Percentiles rank a stretch among this genome's conserved stretches.
Evolutionary conservation across 1,139 yeast genomes (phyloP).

Genomic region (Geotrichum bryndzae): DNA sequence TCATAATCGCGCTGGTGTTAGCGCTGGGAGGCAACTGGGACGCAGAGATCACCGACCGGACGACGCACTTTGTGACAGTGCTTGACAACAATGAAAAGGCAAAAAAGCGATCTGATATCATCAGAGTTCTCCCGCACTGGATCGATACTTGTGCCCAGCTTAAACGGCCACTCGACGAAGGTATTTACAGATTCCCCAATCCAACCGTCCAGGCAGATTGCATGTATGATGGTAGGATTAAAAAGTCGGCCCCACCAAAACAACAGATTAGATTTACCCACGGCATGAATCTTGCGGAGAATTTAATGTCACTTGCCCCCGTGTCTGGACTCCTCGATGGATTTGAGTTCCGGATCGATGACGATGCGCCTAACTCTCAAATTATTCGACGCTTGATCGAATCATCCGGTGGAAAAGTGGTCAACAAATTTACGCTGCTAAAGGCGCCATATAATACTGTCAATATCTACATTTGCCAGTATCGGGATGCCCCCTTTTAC

Average conservation of each 20-base stretch:
- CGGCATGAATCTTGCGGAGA: neutral
- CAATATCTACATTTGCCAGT: conserved; percentile 63
- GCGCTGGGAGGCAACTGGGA: conserved; percentile 70
- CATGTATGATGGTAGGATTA: conserved; percentile 4
- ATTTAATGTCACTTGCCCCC: neutral
- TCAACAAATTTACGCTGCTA: conserved; percentile 24
- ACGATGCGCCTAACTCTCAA: conserved; percentile 21
- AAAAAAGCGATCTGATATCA: conserved; percentile 31
- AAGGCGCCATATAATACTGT: conserved; percentile 27
- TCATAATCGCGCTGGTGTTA: conserved; percentile 45
- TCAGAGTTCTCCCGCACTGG: conserved; percentile 70
- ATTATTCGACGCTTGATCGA: conserved; percentile 34
- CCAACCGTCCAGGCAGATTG: neutral
- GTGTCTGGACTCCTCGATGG: conserved; percentile 13
- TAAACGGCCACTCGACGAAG: conserved; percentile 48
- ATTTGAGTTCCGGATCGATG: conserved; percentile 22
- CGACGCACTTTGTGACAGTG: conserved; percentile 70
- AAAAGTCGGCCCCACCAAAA: neutral
- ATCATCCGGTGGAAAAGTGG: conserved; percentile 19
- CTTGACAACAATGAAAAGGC: conserved; percentile 30
- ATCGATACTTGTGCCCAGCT: conserved; percentile 56
- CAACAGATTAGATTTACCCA: neutral
- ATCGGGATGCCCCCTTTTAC: conserved; percentile 49
- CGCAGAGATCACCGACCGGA: conserved; percentile 57
- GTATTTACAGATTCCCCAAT: conserved; percentile 1